These are phyloP conservation scores for Fagopyrum tataricum DNA, from an alignment of 148 eudicot species.

Conservation along the genomic window DNA sequence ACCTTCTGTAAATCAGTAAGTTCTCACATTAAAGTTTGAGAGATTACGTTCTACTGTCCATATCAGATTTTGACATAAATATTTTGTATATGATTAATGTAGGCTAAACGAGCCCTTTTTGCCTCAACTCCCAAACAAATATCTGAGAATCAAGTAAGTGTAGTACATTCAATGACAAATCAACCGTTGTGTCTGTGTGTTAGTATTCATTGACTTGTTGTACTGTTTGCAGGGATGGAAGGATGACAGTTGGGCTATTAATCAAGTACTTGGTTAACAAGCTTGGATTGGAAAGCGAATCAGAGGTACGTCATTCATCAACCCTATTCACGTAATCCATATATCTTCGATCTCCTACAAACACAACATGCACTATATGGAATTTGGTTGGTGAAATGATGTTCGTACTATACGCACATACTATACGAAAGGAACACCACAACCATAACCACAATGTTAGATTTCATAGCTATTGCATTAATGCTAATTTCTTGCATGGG, in stretches of 20 bases:
- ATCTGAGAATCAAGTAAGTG: conserved; percentile 69
- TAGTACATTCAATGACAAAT: not conserved
- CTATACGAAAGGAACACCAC: conserved; percentile 2
- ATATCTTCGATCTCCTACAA: not conserved
- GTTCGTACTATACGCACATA: not conserved
- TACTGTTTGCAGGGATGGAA: conserved; percentile 47
- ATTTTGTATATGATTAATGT: conserved; percentile 15
- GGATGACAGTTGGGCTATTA: conserved; percentile 64
- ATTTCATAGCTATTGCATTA: not conserved
- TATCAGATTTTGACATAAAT: not conserved
- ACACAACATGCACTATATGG: not conserved
- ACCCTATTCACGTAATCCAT: not conserved
- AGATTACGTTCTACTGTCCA: not conserved
- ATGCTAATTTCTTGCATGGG: not conserved
- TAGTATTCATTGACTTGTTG: too few species aligned
- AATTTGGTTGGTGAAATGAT: not conserved
- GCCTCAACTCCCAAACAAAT: conserved; percentile 75
- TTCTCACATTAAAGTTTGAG: not conserved
- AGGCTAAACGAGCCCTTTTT: conserved; percentile 60
- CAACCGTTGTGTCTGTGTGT: not conserved
- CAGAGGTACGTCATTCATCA: conserved; percentile 42
- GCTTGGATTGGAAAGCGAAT: conserved; percentile 72
- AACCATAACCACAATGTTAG: not conserved
- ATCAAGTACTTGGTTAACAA: conserved; percentile 78
- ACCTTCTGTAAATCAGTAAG: conserved; percentile 65